A percentile compares a stretch with the other conserved stretches of the same genome.
Evolutionary conservation across 2,329 filamentous ascomycete species (phyloP).

Genomic region (Huntiella abstrusa): DNA sequence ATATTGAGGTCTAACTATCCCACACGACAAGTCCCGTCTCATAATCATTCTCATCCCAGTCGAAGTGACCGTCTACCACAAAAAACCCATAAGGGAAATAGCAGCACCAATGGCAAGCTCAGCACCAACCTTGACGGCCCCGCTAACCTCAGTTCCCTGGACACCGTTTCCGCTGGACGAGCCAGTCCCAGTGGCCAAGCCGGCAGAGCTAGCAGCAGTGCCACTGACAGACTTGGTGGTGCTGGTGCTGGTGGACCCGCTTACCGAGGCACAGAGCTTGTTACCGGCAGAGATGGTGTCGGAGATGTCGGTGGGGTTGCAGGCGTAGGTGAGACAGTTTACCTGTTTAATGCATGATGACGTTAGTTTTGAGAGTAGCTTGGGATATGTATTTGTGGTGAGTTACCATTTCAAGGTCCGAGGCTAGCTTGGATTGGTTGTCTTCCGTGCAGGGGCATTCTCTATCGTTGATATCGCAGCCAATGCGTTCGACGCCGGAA

Average conservation of each 20-base stretch:
- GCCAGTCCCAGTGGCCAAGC: conserved; percentile 6
- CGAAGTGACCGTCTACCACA: background rate
- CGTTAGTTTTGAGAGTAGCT: background rate
- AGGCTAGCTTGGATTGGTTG: conserved; percentile 17
- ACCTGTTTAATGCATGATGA: background rate
- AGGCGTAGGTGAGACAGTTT: conserved; percentile 19
- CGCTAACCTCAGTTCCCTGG: background rate
- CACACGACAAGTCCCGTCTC: too few species aligned
- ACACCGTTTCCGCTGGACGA: background rate
- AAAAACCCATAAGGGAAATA: background rate
- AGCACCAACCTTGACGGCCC: background rate
- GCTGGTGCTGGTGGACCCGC: conserved; percentile 6
- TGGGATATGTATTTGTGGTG: conserved; percentile 12
- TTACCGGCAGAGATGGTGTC: conserved; percentile 18
- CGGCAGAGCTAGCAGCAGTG: background rate
- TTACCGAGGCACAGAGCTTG: conserved; percentile 16
- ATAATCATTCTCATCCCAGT: too few species aligned
- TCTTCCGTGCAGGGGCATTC: conserved; percentile 22
- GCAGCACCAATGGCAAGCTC: background rate
- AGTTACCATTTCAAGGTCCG: conserved; percentile 12
- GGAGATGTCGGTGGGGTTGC: conserved; percentile 17
- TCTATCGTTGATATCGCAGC: conserved; percentile 20
- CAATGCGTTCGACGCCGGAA: conserved; percentile 19
- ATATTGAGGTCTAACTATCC: too few species aligned
- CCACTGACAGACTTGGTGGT: conserved; percentile 2